A percentile compares a stretch with the other conserved stretches of the same genome.
These are phyloP conservation scores for Tremella mesenterica DNA, from an alignment of 768 basidiomycete genomes.

Conservation along the genomic window DNA sequence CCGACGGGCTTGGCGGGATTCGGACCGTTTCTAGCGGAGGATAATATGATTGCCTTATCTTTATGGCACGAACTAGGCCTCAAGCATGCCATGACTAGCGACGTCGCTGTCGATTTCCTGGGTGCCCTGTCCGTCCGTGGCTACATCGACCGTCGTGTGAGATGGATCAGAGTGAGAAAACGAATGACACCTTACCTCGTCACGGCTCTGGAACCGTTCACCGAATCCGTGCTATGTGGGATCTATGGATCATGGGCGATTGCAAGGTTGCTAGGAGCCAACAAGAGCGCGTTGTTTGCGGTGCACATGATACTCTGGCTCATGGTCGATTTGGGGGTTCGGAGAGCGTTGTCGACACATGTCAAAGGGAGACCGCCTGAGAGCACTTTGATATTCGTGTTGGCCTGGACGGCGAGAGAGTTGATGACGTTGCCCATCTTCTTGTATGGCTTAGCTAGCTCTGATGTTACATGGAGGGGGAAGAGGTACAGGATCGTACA, in stretches of 20 bases:
- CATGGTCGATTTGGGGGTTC: slow-evolving; percentile 70
- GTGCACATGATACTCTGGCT: slow-evolving; percentile 57
- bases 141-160: slow-evolving; percentile 78
- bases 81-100: slow-evolving; percentile 80
- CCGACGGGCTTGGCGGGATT: slow-evolving; percentile 65
- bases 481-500: slow-evolving; percentile 60
- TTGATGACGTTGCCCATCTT: slow-evolving; percentile 79
- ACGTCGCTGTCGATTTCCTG: slow-evolving; percentile 79
- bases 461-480: slow-evolving; percentile 82
- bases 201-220: slow-evolving; percentile 83
- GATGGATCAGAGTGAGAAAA: slow-evolving; percentile 96
- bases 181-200: slow-evolving; percentile 74
- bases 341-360: slow-evolving; percentile 64
- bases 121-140: slow-evolving; percentile 76
- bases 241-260: slow-evolving; percentile 56
- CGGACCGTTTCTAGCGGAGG: slow-evolving; percentile 84
- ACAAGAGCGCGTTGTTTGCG: slow-evolving; percentile 49
- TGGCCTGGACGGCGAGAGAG: slow-evolving; percentile 74
- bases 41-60: slow-evolving; percentile 89
- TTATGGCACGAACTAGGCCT: slow-evolving; percentile 89
- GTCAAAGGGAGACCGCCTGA: slow-evolving; percentile 47
- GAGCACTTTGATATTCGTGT: slow-evolving; percentile 55
- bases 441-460: slow-evolving; percentile 68
- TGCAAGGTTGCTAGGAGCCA: slow-evolving; percentile 43
- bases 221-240: slow-evolving; percentile 70